These are phyloP conservation scores for Tulasnella sp. DNA, from an alignment of 768 basidiomycete genomes.

Conservation along the genomic window DNA sequence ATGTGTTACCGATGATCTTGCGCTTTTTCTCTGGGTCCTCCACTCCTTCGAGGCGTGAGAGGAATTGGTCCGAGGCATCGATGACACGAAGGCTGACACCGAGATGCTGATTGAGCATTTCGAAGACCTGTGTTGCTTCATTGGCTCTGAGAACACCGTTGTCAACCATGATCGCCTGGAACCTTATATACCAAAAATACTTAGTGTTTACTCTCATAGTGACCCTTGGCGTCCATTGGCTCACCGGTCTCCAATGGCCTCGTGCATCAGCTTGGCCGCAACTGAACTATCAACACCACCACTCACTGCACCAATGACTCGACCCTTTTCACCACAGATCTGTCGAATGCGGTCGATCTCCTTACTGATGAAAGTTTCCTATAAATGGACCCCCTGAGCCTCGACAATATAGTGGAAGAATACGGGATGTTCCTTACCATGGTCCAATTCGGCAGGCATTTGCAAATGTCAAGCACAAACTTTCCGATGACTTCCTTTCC, in stretches of 20 bases:
- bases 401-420: conserved; percentile 3
- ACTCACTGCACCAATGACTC: conserved; percentile 94
- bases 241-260: conserved; percentile 94
- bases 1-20: conserved; percentile 97
- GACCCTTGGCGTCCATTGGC: too few species aligned
- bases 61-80: conserved; percentile 89
- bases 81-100: conserved; percentile 95
- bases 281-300: conserved; percentile 98
- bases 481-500: conserved; percentile 82
- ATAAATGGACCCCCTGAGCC: conserved; percentile 4
- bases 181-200: conserved; percentile 38
- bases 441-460: conserved; percentile 76
- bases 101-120: conserved; percentile 86
- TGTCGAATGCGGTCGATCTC: conserved; percentile 89
- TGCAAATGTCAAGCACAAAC: conserved; percentile 78
- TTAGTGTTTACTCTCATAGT: not conserved
- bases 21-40: conserved; percentile 96
- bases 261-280: conserved; percentile 98
- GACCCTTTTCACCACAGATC: conserved; percentile 87
- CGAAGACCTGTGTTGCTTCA: conserved; percentile 81
- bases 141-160: conserved; percentile 92
- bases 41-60: conserved; percentile 75
- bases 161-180: conserved; percentile 99
- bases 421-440: conserved; percentile 53
- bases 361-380: conserved; percentile 97